Evolutionary conservation across 2,329 filamentous ascomycete species (phyloP), one percentile per base, ranked within the genome.

Genomic region (Geosmithia putterillii): DNA sequence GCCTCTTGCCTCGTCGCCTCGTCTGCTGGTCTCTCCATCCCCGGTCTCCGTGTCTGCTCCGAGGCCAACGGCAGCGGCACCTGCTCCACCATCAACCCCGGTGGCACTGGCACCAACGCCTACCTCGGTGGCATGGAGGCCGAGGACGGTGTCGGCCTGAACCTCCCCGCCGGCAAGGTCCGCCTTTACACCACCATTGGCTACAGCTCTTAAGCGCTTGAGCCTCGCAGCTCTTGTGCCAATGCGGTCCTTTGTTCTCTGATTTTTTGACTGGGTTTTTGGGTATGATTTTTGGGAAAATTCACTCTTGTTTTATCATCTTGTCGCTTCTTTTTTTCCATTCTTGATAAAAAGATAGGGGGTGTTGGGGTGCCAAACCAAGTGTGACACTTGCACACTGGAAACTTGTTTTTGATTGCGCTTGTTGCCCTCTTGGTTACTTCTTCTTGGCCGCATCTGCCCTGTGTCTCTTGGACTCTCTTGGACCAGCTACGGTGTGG

Each of bases 1-100:
- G 69, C 65, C 48, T 73, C 69, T 4, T 64, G 63, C 46, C 62
- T 75, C 9, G 67, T 71, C 37, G 58, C 69, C 23, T 59, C 63
- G 50, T 47, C 52, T 22, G 47, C 51, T 42, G 46, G 48, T 44
- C 49, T 59, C 14, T 4, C 45, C 17, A 60, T 64, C 42, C 59
- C 56, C 19, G 60, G 57, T 49, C 55, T 69, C 47, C 52, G 52
- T 22, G 61, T 71, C 49, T 61, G 58, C 47, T 8, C 6, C 22
- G 25, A 36, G 17, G 34, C 3, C 41, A 23, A 22, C 2, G 61
- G 58, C 44, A 54, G 62, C 48, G 51, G 53, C 37, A 59, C 57
- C 48, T 73, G 69, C 62, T 67, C 66, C 34, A 59, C 51, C 55
- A 56, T 67, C 55, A 57, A 54, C 51, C 45, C 53, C 18, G 57